A percentile compares a stretch with the other conserved stretches of the same genome.
These are phyloP conservation scores for Phytophthora meadii DNA, from an alignment of 352 stramenopile species.

Conservation along the genomic window DNA sequence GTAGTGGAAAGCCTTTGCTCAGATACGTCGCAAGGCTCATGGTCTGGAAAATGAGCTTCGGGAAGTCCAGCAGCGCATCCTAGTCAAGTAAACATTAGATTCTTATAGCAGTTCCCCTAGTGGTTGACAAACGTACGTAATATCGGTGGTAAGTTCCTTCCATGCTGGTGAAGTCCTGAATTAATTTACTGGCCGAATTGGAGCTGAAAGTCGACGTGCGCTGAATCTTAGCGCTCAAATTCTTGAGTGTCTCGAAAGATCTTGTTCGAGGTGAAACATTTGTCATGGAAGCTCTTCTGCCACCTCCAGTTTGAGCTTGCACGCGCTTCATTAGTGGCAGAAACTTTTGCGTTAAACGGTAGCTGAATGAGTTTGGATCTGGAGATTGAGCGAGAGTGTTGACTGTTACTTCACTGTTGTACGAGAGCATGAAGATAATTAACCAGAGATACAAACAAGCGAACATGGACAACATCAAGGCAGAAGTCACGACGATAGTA, in stretches of 20 bases:
- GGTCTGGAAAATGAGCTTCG: slow-evolving; percentile 56
- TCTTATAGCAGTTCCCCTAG: slow-evolving; percentile 1
- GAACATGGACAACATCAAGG: slow-evolving; percentile 40
- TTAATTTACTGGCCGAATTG: slow-evolving; percentile 22
- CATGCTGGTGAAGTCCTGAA: slow-evolving; percentile 42
- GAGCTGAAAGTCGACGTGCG: slow-evolving; percentile 18
- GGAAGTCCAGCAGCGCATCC: slow-evolving; percentile 41
- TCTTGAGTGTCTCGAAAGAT: slow-evolving; percentile 21
- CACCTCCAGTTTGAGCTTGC: slow-evolving; percentile 12
- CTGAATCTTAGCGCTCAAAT: slow-evolving; percentile 10
- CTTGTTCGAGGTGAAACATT: slow-evolving; percentile 1
- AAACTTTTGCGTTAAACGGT: slow-evolving; percentile 23
- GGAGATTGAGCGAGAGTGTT: slow-evolving; percentile 25
- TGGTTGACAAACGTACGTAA: slow-evolving; percentile 31
- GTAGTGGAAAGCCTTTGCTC: slow-evolving; percentile 48
- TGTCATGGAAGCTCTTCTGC: neutral
- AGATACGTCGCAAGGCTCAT: slow-evolving; percentile 47
- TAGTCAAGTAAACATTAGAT: slow-evolving; percentile 7
- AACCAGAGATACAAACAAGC: slow-evolving; percentile 42
- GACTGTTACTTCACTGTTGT: slow-evolving; percentile 29
- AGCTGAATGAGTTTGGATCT: slow-evolving; percentile 21
- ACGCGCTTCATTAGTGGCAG: slow-evolving; percentile 25
- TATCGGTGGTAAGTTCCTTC: slow-evolving; percentile 50
- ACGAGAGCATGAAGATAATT: slow-evolving; percentile 46
- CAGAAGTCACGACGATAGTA: slow-evolving; percentile 38